phyloP scores from a whole-genome alignment of 1,284 basidiomycete genomes.

The Leccinum holopus region DNA sequence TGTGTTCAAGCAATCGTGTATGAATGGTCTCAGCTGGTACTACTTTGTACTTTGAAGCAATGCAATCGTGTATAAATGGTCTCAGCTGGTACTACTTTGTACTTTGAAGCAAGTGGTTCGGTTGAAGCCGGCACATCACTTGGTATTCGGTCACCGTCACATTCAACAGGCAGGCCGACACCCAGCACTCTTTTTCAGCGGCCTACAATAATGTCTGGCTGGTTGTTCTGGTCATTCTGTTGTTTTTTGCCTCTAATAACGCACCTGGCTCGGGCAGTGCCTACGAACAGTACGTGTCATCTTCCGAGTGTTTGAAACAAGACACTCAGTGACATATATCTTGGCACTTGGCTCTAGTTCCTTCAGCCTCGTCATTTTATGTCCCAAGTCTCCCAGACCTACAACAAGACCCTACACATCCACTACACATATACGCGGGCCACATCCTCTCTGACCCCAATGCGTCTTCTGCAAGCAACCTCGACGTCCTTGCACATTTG shows the following conservation, averaged over 20 bases:
- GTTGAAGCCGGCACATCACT: background rate
- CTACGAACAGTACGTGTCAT: conserved; percentile 46
- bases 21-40: too few relatives aligned
- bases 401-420: conserved; percentile 66
- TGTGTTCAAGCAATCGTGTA: too few relatives aligned
- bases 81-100: background rate
- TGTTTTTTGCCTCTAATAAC: conserved; percentile 17
- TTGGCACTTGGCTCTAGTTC: conserved; percentile 42
- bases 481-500: conserved; percentile 72
- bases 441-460: conserved; percentile 80
- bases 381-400: conserved; percentile 76
- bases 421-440: conserved; percentile 79
- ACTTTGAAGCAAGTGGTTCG: background rate
- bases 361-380: conserved; percentile 83
- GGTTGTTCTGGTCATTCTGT: conserved; percentile 14
- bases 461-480: conserved; percentile 44
- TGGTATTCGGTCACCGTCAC: conserved; percentile 1
- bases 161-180: background rate
- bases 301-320: background rate
- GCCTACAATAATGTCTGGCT: conserved; percentile 6
- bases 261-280: conserved; percentile 34
- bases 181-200: background rate
- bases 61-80: background rate
- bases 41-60: too few relatives aligned
- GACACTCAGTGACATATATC: background rate